Percentiles rank a stretch among this genome's conserved stretches.
Conservation (phyloP, 345 rosid genomes). For the Bretschneidera sinensis region DNA sequence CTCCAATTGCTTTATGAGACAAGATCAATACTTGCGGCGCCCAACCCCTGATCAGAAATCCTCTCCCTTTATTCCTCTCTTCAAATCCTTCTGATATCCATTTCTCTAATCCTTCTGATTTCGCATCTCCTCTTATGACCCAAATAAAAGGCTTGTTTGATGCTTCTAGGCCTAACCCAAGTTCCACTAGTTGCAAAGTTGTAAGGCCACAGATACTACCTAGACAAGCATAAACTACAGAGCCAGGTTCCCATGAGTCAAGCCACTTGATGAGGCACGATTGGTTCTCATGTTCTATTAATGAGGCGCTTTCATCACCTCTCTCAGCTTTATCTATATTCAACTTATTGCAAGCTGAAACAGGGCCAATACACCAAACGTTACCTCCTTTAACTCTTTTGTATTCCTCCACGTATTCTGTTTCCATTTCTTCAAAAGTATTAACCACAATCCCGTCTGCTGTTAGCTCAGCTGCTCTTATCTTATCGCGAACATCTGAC, state of each 20-base stretch:
- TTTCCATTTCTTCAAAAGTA: constrained; percentile 41
- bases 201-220: constrained; percentile 39
- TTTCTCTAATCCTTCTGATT: constrained; percentile 15
- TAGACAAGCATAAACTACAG: constrained; percentile 48
- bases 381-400: constrained; percentile 24
- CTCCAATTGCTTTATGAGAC: constrained; percentile 40
- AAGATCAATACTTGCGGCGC: constrained; percentile 49
- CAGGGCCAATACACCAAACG: constrained; percentile 51
- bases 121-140: constrained; percentile 34
- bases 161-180: constrained; percentile 46
- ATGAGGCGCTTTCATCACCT: constrained; percentile 28
- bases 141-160: constrained; percentile 45
- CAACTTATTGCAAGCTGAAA: constrained; percentile 29
- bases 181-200: constrained; percentile 34
- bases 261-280: constrained; percentile 43
- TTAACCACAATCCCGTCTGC: constrained; percentile 38
- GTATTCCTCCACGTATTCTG: constrained; percentile 30
- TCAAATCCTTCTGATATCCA: constrained; percentile 45
- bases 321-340: constrained; percentile 30
- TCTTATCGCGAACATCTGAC: constrained; percentile 12
- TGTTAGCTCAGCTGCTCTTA: constrained; percentile 14
- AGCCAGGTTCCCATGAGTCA: constrained; percentile 22
- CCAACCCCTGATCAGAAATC: constrained; percentile 50
- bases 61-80: constrained; percentile 33
- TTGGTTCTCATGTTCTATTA: constrained; percentile 14